phyloP scores from a whole-genome alignment of 2,329 filamentous ascomycete species.

The Claviceps cyperi region DNA sequence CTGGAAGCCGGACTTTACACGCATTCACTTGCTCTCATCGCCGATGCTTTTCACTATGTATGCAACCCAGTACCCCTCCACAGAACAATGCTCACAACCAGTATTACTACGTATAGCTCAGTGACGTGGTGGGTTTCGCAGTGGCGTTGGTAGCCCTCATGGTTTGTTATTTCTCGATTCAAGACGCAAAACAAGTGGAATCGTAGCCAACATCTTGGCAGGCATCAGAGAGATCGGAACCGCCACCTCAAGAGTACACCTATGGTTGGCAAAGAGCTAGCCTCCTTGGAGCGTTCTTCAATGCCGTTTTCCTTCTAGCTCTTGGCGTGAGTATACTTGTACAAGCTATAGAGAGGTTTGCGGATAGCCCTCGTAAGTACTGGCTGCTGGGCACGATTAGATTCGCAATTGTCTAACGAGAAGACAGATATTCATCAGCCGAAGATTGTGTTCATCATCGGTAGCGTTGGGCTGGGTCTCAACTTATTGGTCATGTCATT shows the following conservation, averaged over 20 bases:
- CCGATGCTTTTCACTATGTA: constrained; percentile 73
- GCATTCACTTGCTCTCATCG: constrained; percentile 54
- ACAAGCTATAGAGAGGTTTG: constrained; percentile 58
- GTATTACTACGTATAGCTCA: constrained; percentile 33
- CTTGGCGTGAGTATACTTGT: constrained; percentile 59
- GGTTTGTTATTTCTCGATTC: constrained; percentile 23
- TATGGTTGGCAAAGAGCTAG: constrained; percentile 67
- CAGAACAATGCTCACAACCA: too few relatives aligned
- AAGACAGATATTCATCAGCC: constrained; percentile 46
- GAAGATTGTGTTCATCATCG: constrained; percentile 52
- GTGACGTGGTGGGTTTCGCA: constrained; percentile 54
- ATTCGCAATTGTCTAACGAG: constrained; percentile 7
- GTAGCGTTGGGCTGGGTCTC: constrained; percentile 48
- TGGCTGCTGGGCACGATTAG: background rate
- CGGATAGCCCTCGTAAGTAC: constrained; percentile 37
- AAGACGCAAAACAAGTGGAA: background rate
- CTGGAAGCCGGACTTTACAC: constrained; percentile 51
- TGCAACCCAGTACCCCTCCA: constrained; percentile 22
- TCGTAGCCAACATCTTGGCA: background rate
- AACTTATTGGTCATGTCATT: constrained; percentile 54
- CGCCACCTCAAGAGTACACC: constrained; percentile 36
- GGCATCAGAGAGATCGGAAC: constrained; percentile 38
- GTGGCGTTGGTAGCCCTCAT: constrained; percentile 51
- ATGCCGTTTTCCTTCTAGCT: constrained; percentile 59
- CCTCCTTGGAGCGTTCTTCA: constrained; percentile 68